Base-by-base conservation (phyloP, 1,139 yeast genomes). In the Trichomonascaceae sp. region DNA sequence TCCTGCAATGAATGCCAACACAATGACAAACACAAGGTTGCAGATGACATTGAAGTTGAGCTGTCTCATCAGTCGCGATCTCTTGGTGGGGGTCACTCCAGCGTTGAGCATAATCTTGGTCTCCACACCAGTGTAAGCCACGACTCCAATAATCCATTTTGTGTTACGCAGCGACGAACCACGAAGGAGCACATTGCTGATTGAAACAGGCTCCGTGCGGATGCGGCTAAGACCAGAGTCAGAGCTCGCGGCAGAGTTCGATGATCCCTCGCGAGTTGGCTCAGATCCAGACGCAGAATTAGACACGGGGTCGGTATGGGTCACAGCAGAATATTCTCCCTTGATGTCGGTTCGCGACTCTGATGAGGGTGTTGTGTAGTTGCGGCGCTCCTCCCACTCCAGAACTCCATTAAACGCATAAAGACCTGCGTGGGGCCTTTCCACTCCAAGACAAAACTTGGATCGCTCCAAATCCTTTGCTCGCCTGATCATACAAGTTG, bases 81-180 rank as follows among this genome's bases (percentile, higher is more conserved):
- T 69, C 54, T 89, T 89, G 2, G 93, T 76, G 25, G 98, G 98
- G 0, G 97, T 87, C 13, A 73, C 68, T 47, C 97, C 98, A 2
- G 96, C 72, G 56, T 89, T 89, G 48, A 85, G 65, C 92, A 87
- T 84, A 44, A 87, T 85, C 57, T 87, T 89, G 5, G 96, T 71
- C 48, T 89, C 97, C 29, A 65, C 64, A 46, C 98, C 98, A 9
- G 98, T 87, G 57, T 81, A 87, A 16, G 80, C 65, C 13, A 81
- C 96, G 33, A 84, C 59, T 27, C 97, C 96, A 57, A 87, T 74
- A 8, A 73, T 89, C 96, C 96, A 89, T 48, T 78, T 78, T 0
- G 97, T 87, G 56, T 89, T 89, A 62, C 95, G 70, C 28, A 51
- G 31, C n/a, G 84, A 71, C 45, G 92, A 81, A 17, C 98, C 98